A percentile compares a stretch with the other conserved stretches of the same genome.
These are phyloP conservation scores for Lotmaria passim DNA, from an alignment of 208 protist species.

Conservation along the genomic window DNA sequence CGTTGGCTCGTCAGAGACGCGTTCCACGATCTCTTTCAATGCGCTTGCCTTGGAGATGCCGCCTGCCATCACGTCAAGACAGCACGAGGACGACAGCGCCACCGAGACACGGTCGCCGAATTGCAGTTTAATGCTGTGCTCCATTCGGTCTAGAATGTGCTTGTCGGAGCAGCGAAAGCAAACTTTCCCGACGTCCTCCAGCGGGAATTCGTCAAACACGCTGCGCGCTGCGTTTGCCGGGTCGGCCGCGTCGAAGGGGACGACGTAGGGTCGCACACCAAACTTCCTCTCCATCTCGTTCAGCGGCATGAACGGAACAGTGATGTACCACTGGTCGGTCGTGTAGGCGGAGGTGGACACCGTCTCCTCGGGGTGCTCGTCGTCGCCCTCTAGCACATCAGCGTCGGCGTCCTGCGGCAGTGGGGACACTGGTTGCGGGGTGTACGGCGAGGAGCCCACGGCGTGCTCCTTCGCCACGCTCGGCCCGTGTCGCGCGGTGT, in stretches of 20 bases:
- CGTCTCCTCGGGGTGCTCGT: slow-evolving; percentile 35
- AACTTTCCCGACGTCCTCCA: slow-evolving; percentile 67
- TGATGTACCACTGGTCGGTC: slow-evolving; percentile 57
- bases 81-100: slow-evolving; percentile 59
- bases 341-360: slow-evolving; percentile 58
- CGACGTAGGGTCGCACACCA: slow-evolving; percentile 48
- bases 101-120: slow-evolving; percentile 54
- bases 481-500: slow-evolving; percentile 32
- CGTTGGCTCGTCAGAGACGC: slow-evolving; percentile 1
- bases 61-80: slow-evolving; percentile 64
- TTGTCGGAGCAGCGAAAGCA: slow-evolving; percentile 59
- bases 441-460: slow-evolving; percentile 1
- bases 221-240: slow-evolving; percentile 28
- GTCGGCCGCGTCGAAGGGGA: slow-evolving; percentile 39
- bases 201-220: slow-evolving; percentile 57
- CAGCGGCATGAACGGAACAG: slow-evolving; percentile 29
- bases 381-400: slow-evolving; percentile 18
- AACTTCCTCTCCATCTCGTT: slow-evolving; percentile 64
- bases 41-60: slow-evolving; percentile 65
- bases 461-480: background rate
- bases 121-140: slow-evolving; percentile 41
- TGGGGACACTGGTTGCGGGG: background rate
- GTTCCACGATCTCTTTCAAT: slow-evolving; percentile 45
- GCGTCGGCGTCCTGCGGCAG: slow-evolving; percentile 6
- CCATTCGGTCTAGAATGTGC: slow-evolving; percentile 42